These are phyloP conservation scores for Nemania diffusa DNA, from an alignment of 2,329 filamentous ascomycete genomes.

Conservation along the genomic window DNA sequence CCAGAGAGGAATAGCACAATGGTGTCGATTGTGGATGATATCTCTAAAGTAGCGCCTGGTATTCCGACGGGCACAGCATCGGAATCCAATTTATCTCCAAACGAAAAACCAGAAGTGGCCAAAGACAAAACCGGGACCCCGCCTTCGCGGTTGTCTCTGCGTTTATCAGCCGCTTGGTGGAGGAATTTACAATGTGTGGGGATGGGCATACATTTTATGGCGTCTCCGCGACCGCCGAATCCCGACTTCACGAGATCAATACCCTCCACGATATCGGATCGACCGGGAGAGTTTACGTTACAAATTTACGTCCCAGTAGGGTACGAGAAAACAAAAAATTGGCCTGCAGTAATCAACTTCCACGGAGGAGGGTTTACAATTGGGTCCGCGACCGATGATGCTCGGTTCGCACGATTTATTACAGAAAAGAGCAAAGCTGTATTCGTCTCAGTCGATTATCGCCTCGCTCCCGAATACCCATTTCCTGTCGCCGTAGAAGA, in stretches of 20 bases:
- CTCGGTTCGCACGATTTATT: conserved; percentile 67
- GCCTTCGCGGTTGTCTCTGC: conserved; percentile 67
- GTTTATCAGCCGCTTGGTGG: conserved; percentile 72
- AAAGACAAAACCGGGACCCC: conserved; percentile 45
- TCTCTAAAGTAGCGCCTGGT: conserved; percentile 25
- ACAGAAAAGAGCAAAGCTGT: conserved; percentile 64
- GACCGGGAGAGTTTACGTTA: conserved; percentile 51
- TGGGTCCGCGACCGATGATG: conserved; percentile 71
- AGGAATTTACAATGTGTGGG: conserved; percentile 74
- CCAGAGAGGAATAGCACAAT: conserved; percentile 29
- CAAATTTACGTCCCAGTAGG: conserved; percentile 56
- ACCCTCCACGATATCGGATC: conserved; percentile 53
- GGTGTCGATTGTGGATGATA: conserved; percentile 29
- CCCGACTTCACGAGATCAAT: conserved; percentile 70
- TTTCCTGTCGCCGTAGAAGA: conserved; percentile 75
- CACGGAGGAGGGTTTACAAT: conserved; percentile 75
- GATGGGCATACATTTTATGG: conserved; percentile 73
- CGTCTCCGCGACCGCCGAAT: conserved; percentile 67
- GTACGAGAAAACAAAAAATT: conserved; percentile 50
- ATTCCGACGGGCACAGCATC: neutral
- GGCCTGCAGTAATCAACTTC: conserved; percentile 71
- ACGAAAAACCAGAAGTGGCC: conserved; percentile 39
- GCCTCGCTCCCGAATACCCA: conserved; percentile 72
- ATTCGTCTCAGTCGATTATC: conserved; percentile 73
- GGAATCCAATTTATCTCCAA: conserved; percentile 30